Conservation (phyloP, 495 filamentous ascomycete species). For the Geopyxis carbonaria region DNA sequence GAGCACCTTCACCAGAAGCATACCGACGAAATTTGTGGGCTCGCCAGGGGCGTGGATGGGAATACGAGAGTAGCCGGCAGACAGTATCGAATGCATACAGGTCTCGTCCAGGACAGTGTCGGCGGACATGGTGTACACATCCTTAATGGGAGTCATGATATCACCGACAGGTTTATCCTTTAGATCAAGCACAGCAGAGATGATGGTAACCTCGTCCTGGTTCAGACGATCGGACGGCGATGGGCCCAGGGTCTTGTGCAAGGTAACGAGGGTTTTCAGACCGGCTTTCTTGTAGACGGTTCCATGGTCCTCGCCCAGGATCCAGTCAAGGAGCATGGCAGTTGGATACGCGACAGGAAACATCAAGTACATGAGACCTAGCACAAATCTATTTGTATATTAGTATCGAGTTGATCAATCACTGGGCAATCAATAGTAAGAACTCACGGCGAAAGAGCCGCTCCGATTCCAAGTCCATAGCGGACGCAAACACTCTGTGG, state of each 20-base stretch:
- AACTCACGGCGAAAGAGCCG: conserved; percentile 60
- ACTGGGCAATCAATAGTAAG: background rate
- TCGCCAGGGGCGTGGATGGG: conserved; percentile 82
- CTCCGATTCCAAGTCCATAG: conserved; percentile 90
- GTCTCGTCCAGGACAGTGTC: conserved; percentile 79
- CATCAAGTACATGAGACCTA: conserved; percentile 80
- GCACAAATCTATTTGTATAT: conserved; percentile 38
- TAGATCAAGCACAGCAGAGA: conserved; percentile 85
- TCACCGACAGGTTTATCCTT: conserved; percentile 87
- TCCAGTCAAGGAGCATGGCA: conserved; percentile 71
- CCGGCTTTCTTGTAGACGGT: conserved; percentile 94
- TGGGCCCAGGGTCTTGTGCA: conserved; percentile 79
- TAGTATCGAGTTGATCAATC: background rate
- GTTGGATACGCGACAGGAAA: conserved; percentile 75
- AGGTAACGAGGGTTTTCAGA: conserved; percentile 73
- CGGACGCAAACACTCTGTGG: conserved; percentile 94
- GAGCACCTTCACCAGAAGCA: conserved; percentile 93
- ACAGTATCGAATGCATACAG: conserved; percentile 83
- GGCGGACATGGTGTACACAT: conserved; percentile 87
- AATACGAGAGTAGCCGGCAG: conserved; percentile 86
- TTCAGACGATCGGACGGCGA: conserved; percentile 73
- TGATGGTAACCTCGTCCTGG: conserved; percentile 96
- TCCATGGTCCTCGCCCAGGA: conserved; percentile 82
- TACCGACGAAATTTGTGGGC: conserved; percentile 74
- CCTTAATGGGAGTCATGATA: conserved; percentile 97